Base-by-base conservation (phyloP, 257 asterid genomes). In the Oldenlandia corymbosa region DNA sequence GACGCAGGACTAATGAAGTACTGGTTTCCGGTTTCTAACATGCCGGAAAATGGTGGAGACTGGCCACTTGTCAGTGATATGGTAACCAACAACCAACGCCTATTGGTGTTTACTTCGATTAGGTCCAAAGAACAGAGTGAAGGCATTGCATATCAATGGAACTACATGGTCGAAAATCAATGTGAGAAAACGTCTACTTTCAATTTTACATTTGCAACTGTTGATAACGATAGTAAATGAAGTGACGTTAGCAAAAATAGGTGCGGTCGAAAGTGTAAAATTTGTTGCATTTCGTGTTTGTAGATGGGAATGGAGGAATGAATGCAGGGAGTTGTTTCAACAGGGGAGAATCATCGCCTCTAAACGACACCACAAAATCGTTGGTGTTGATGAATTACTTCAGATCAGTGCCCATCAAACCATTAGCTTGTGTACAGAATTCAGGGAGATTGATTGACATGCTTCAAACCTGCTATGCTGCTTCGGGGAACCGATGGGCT, bases 81-180 rank as follows among this genome's bases (percentile, higher is more conserved):
- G 96, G 82, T 82, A 0, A 73, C 91, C 14, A 66, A 53, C 3
- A 90, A 88, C 66, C 95, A 85, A 63, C 80, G 96, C 66, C 82
- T 88, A 10, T 55, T 85, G 12, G 95, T 88, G 7, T 90, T 88
- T 31, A 90, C 95, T 58, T 90, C 97, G 1, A 34, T 57, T 0
- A 30, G 63, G 37, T 75, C 91, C 7, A 90, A 90, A 79, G 93
- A 90, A 68, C 43, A 50, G 62, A 79, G 80, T 27, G 95, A 90
- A 74, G 88, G 96, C 30, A 88, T 90, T 59, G 97, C 96, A 23
- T 81, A 84, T 58, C 97, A 90, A 43, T 90, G 97, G 97, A 90
- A 88, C 73, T 90, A 85, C 86, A 90, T 90, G 97, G 97, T 90
- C 4, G 96, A 90, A 75, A 90, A 79, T 37, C 93, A 90, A 60